These are phyloP conservation scores for Pisolithus marmoratus DNA, from an alignment of 768 basidiomycete species.

Conservation along the genomic window DNA sequence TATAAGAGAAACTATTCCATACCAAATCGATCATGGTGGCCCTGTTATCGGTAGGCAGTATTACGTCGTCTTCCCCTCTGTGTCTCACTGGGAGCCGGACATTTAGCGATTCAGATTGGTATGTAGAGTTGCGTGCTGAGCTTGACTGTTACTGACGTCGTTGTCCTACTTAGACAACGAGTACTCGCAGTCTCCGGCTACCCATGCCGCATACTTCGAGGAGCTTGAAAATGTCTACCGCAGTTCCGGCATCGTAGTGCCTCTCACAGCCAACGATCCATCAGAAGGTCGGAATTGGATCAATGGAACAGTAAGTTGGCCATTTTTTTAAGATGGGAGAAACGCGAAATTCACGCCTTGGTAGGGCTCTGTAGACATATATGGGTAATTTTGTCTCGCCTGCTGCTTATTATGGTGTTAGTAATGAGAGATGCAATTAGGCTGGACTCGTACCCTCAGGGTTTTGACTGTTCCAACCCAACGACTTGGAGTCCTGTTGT, in stretches of 20 bases:
- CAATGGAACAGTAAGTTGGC: constrained; percentile 53
- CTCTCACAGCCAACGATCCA: constrained; percentile 72
- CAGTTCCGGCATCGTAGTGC: constrained; percentile 55
- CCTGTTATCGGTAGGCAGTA: constrained; percentile 59
- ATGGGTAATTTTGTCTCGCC: constrained; percentile 43
- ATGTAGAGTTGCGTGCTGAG: constrained; percentile 6
- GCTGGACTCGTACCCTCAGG: constrained; percentile 70
- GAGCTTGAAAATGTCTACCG: constrained; percentile 55
- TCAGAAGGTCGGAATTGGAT: constrained; percentile 54
- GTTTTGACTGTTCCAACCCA: constrained; percentile 77
- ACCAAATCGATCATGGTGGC: constrained; percentile 69
- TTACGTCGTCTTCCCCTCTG: neutral
- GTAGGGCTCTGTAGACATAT: constrained; percentile 63
- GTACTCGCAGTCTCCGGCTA: constrained; percentile 47
- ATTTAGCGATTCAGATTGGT: constrained; percentile 54
- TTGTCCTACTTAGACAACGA: constrained; percentile 57
- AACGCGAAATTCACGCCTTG: neutral
- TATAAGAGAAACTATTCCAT: constrained; percentile 50
- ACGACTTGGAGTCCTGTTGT: constrained; percentile 57
- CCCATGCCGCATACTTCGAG: constrained; percentile 52
- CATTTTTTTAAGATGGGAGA: neutral
- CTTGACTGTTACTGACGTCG: neutral
- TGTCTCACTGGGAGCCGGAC: constrained; percentile 1
- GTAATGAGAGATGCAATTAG: constrained; percentile 20
- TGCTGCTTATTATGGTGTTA: neutral